These are phyloP conservation scores for Phanerodontia chrysosporium DNA, from an alignment of 768 basidiomycete genomes.

Conservation along the genomic window DNA sequence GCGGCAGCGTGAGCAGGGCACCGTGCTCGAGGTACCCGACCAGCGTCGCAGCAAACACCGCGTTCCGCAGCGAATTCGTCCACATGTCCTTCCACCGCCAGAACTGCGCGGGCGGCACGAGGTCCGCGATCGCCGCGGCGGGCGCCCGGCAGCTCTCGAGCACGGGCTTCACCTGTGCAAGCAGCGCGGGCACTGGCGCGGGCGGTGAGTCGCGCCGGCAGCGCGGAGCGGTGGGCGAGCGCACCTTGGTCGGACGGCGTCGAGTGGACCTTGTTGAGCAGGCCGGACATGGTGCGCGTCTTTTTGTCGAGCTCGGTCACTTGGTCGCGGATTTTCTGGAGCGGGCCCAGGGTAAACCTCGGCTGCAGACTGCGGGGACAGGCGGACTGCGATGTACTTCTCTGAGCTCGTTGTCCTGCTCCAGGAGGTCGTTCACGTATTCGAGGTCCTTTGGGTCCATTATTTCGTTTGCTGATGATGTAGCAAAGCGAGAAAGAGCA, in stretches of 20 bases:
- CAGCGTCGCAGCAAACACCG: constrained; percentile 62
- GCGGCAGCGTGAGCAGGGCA: constrained; percentile 52
- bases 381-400: constrained; percentile 45
- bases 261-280: constrained; percentile 77
- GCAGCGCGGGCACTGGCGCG: constrained; percentile 46
- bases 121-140: constrained; percentile 45
- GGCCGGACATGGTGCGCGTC: constrained; percentile 65
- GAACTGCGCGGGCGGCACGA: constrained; percentile 68
- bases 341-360: constrained; percentile 7
- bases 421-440: constrained; percentile 54
- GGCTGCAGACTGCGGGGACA: neutral
- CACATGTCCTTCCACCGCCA: constrained; percentile 88
- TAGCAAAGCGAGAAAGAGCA: neutral
- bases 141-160: constrained; percentile 51
- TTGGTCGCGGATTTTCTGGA: constrained; percentile 77
- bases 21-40: constrained; percentile 60
- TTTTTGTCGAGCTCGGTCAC: constrained; percentile 74
- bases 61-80: constrained; percentile 63
- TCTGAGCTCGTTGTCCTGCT: constrained; percentile 57
- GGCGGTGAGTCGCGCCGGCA: neutral
- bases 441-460: constrained; percentile 60
- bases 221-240: constrained; percentile 16
- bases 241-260: constrained; percentile 58
- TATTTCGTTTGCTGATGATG: neutral
- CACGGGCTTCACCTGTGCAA: constrained; percentile 53